Evolutionary conservation across 768 basidiomycete genomes (phyloP).

Genomic region (Leucogyrophana mollusca): DNA sequence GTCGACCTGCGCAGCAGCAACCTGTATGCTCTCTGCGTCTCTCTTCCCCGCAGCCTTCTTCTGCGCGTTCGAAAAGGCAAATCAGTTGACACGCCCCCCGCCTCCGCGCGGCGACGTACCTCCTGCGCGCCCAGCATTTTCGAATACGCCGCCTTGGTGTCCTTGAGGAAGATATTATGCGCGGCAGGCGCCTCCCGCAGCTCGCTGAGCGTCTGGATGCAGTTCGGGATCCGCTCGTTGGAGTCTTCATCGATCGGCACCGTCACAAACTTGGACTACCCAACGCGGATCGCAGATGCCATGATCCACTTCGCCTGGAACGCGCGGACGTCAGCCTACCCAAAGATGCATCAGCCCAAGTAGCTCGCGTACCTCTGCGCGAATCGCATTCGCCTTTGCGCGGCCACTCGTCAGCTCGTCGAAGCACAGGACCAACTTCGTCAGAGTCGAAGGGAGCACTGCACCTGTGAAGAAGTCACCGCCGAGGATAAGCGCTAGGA

Average conservation of each 20-base stretch:
- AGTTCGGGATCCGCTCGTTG: slow-evolving; percentile 92
- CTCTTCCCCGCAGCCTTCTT: slow-evolving; percentile 92
- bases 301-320: slow-evolving; percentile 91
- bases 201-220: slow-evolving; percentile 90
- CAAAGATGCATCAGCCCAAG: no score
- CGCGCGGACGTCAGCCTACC: no score
- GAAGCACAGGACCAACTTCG: slow-evolving; percentile 86
- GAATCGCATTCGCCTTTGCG: slow-evolving; percentile 62
- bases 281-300: slow-evolving; percentile 95
- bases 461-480: slow-evolving; percentile 98
- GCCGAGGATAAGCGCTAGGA: slow-evolving; percentile 81
- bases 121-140: slow-evolving; percentile 97
- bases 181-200: slow-evolving; percentile 57
- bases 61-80: slow-evolving; percentile 42
- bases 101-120: slow-evolving; percentile 52
- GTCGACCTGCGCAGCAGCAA: slow-evolving; percentile 82
- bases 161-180: slow-evolving; percentile 74
- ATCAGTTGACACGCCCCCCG: no score
- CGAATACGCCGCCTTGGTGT: slow-evolving; percentile 88
- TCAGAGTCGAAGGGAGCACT: slow-evolving; percentile 84
- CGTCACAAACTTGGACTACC: slow-evolving; percentile 92
- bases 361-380: slow-evolving; percentile 69
- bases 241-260: slow-evolving; percentile 99
- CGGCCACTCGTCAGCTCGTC: slow-evolving; percentile 50
- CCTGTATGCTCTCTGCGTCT: slow-evolving; percentile 69